Evolutionary conservation across 805 yeast genomes (phyloP).

Genomic region (Kazachstania kunashirensis): DNA sequence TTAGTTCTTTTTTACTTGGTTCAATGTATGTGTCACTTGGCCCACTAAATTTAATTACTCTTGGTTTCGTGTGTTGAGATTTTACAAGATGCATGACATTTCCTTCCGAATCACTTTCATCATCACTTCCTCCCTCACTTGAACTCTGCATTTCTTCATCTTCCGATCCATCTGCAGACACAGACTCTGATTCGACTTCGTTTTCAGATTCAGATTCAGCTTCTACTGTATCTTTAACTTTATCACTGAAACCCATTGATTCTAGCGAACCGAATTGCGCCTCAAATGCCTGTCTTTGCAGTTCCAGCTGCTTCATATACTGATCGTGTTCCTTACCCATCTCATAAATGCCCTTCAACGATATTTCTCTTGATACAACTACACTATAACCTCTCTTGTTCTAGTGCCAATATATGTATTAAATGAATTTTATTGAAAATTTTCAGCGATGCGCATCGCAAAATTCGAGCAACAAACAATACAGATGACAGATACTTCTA

Average conservation of each 20-base stretch:
- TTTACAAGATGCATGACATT: constrained; percentile 8
- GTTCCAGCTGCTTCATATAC: constrained; percentile 32
- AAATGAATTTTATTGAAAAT: no score
- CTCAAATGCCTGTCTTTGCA: constrained; percentile 51
- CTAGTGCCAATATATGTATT: no score
- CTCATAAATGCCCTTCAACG: no score
- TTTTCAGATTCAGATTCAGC: constrained; percentile 14
- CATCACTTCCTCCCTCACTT: constrained; percentile 10
- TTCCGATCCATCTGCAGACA: not conserved
- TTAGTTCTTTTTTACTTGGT: constrained; percentile 41
- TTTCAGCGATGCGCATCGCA: no score
- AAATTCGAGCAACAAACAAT: no score
- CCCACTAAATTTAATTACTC: constrained; percentile 22
- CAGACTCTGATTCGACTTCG: constrained; percentile 4
- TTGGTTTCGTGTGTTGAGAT: constrained; percentile 8
- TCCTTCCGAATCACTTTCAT: constrained; percentile 12
- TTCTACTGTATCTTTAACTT: constrained; percentile 23
- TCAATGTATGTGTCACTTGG: constrained; percentile 17
- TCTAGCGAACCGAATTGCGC: constrained; percentile 55
- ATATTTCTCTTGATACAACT: no score
- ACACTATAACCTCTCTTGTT: no score
- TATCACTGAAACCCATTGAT: constrained; percentile 43
- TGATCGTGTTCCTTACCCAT: constrained; percentile 13
- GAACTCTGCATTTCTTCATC: not conserved
- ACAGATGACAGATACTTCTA: no score